Percentiles rank a stretch among this genome's conserved stretches.
These are phyloP conservation scores for Balakata baccata DNA, from an alignment of 345 rosid genomes.

Conservation along the genomic window DNA sequence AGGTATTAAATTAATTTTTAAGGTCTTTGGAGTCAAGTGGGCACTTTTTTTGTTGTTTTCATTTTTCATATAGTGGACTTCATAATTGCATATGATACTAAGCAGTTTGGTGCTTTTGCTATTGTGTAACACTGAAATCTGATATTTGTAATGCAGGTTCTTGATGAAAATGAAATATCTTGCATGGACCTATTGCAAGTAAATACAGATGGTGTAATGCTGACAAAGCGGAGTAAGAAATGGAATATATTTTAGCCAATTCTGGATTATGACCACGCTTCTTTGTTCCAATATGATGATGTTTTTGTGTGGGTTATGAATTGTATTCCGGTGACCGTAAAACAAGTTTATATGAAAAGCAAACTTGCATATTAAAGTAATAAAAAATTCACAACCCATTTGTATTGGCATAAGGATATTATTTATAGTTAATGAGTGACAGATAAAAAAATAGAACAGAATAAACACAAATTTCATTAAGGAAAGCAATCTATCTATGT, in stretches of 20 bases:
- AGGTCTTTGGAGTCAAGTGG: background rate
- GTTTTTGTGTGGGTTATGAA: background rate
- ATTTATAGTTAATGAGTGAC: background rate
- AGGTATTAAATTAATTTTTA: constrained; percentile 42
- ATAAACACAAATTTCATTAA: background rate
- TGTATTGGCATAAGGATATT: background rate
- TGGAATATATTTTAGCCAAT: background rate
- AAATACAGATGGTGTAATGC: constrained; percentile 73
- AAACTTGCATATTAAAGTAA: background rate
- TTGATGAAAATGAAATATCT: constrained; percentile 81
- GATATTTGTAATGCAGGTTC: constrained; percentile 51
- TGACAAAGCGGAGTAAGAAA: constrained; percentile 79
- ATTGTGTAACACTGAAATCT: background rate
- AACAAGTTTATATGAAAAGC: background rate
- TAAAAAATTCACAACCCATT: background rate
- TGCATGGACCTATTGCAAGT: constrained; percentile 72
- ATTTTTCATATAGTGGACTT: background rate
- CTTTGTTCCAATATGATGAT: background rate
- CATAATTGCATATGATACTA: background rate
- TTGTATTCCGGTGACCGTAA: background rate
- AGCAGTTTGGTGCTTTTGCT: background rate
- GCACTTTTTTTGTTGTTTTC: background rate
- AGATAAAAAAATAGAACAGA: background rate
- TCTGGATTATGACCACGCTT: background rate
- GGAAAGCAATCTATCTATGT: background rate